A percentile compares a stretch with the other conserved stretches of the same genome.
These are phyloP conservation scores for Meripilus lineatus DNA, from an alignment of 1,284 basidiomycete species.

Conservation along the genomic window DNA sequence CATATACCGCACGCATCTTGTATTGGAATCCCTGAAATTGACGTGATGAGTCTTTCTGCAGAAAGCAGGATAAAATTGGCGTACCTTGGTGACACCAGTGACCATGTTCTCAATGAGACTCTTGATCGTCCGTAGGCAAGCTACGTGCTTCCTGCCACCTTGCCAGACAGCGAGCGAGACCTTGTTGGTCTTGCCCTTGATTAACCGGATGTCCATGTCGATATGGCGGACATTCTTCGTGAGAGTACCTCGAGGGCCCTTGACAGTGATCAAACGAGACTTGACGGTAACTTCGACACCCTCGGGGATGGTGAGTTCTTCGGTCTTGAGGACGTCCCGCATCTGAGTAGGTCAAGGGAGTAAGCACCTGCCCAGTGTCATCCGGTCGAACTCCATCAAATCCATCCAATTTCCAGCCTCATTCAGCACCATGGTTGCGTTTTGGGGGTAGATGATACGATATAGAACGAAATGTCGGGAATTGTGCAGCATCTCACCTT, in stretches of 20 bases:
- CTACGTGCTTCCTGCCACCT: conserved; percentile 97
- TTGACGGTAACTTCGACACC: conserved; percentile 83
- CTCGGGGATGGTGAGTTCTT: conserved; percentile 89
- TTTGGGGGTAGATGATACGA: too few relatives aligned
- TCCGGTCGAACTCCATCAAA: conserved; percentile 20
- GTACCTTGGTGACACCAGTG: conserved; percentile 90
- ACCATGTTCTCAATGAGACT: conserved; percentile 97
- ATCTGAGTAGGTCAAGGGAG: conserved; percentile 46
- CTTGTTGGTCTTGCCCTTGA: conserved; percentile 69
- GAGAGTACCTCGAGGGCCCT: conserved; percentile 86
- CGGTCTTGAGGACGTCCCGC: conserved; percentile 90
- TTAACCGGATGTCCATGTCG: conserved; percentile 92
- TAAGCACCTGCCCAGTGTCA: conserved; percentile 21
- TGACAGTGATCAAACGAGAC: conserved; percentile 85
- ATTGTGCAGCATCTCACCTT: conserved; percentile 28
- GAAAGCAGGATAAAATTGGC: conserved; percentile 21
- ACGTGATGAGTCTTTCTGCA: background rate
- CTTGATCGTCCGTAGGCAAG: conserved; percentile 95
- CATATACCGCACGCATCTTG: conserved; percentile 99
- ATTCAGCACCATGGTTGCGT: conserved; percentile 1
- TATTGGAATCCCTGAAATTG: conserved; percentile 88
- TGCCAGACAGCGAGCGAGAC: conserved; percentile 97
- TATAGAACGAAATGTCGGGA: too few relatives aligned
- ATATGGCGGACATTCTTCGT: conserved; percentile 92
- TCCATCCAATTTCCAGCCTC: conserved; percentile 25